Conservation (phyloP, 1,284 basidiomycete genomes). For the Sporisorium iseilematis-ciliati region DNA sequence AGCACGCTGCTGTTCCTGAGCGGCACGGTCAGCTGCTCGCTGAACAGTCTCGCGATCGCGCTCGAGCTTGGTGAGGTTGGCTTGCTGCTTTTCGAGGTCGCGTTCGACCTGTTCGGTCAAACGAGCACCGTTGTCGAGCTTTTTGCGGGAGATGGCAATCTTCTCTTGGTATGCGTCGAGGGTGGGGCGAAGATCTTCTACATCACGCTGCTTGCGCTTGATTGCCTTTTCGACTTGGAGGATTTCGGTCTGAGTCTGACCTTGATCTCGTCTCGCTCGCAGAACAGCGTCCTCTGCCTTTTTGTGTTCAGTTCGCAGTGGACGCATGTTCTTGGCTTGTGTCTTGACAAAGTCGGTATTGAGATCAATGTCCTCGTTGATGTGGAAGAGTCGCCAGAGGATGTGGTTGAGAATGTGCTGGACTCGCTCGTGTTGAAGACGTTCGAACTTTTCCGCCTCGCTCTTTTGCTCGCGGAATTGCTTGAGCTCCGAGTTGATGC, state of each 20-base stretch:
- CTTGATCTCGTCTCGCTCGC: slow-evolving; percentile 48
- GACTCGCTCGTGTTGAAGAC: slow-evolving; percentile 80
- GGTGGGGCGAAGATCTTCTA: slow-evolving; percentile 56
- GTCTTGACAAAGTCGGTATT: slow-evolving; percentile 59
- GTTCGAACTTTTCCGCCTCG: slow-evolving; percentile 90
- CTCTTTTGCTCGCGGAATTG: slow-evolving; percentile 97
- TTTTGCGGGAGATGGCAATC: slow-evolving; percentile 85
- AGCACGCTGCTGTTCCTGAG: slow-evolving; percentile 81
- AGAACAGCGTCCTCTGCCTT: slow-evolving; percentile 82
- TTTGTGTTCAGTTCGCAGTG: slow-evolving; percentile 83
- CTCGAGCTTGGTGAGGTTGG: slow-evolving; percentile 76
- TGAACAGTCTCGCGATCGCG: slow-evolving; percentile 79
- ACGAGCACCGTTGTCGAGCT: slow-evolving; percentile 78
- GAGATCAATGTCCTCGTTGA: slow-evolving; percentile 74
- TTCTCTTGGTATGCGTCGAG: slow-evolving; percentile 79
- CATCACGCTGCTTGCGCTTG: slow-evolving; percentile 48
- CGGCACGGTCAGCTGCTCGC: slow-evolving; percentile 54
- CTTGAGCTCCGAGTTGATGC: slow-evolving; percentile 93
- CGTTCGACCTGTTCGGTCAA: slow-evolving; percentile 78
- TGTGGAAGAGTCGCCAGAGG: slow-evolving; percentile 90
- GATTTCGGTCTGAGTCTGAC: slow-evolving; percentile 54
- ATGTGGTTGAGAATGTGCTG: slow-evolving; percentile 83
- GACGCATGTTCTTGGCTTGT: slow-evolving; percentile 75
- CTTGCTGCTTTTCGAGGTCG: slow-evolving; percentile 78
- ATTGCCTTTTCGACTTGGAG: slow-evolving; percentile 49